Evolutionary conservation across 2,329 filamentous ascomycete genomes (phyloP).

Genomic region (Fusarium sacchari): DNA sequence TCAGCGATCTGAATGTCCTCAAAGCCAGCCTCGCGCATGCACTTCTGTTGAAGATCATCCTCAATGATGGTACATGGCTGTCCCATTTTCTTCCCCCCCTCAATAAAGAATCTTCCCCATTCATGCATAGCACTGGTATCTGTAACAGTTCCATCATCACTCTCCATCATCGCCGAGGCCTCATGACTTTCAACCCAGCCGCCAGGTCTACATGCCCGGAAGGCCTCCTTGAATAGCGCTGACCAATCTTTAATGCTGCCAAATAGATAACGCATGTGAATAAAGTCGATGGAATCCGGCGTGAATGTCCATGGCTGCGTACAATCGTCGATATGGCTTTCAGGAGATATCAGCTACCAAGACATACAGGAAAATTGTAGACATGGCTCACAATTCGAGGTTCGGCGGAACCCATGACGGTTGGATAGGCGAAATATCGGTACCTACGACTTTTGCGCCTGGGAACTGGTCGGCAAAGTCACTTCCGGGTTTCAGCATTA

Average conservation of each 20-base stretch:
- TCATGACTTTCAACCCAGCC: conserved; percentile 53
- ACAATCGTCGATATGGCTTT: conserved; percentile 42
- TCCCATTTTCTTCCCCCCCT: conserved; percentile 36
- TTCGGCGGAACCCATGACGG: conserved; percentile 20
- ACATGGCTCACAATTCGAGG: conserved; percentile 7
- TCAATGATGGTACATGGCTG: neutral
- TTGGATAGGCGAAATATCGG: conserved; percentile 67
- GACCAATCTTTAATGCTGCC: conserved; percentile 67
- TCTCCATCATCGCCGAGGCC: conserved; percentile 32
- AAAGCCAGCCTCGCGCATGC: conserved; percentile 2
- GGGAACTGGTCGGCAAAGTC: conserved; percentile 58
- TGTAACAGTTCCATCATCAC: conserved; percentile 45
- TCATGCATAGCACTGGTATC: conserved; percentile 37
- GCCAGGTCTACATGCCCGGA: conserved; percentile 63
- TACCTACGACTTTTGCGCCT: conserved; percentile 57
- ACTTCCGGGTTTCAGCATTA: conserved; percentile 47
- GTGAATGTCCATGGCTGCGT: conserved; percentile 43
- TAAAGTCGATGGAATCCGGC: conserved; percentile 61
- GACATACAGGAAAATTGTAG: rapidly evolving
- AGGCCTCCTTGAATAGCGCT: conserved; percentile 60
- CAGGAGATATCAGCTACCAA: rapidly evolving
- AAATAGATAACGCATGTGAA: conserved; percentile 66
- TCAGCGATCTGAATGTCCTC: neutral
- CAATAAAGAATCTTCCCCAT: conserved; percentile 41
- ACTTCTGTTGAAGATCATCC: conserved; percentile 1